Base-by-base conservation (phyloP, 2,329 filamentous ascomycete genomes). In the Corinectria fuckeliana region DNA sequence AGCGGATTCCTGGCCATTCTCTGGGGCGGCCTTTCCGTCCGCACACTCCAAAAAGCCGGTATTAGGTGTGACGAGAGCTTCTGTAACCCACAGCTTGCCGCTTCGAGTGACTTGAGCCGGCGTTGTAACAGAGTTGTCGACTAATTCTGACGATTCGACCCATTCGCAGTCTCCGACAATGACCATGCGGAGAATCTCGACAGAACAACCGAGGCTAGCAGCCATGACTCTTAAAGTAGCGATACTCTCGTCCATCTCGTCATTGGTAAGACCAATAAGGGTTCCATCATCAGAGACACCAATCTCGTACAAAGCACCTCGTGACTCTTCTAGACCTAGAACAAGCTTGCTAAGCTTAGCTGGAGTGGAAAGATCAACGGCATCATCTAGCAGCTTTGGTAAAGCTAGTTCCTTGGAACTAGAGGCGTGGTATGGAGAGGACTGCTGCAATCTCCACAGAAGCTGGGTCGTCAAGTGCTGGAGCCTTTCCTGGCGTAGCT, bases 391-490 rank as follows among this genome's bases (percentile, higher is more conserved):
- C 3, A 96, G 78, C 60, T 87, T 85, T 0, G 93, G 93, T 23
- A 96, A 78, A 9, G 93, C 86, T 14, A 92, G 81, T 58, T 92
- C 88, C 25, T 87, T 88, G 4, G 89, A 89, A 21, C 91, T 91
- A 7, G 91, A 91, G 2, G 91, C 88, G 77, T 97, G 93, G 74
- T 96, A 92, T 1, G 93, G 92, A 8, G 92, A 96, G 1, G 94
- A 97, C 74, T 99, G 95, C 73, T 98, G 93, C 57, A 99, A 77
- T 48, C 95, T 86, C 95, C 95, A 99, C 6, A 99, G 80, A 21
- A 99, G 82, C 75, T 99, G 95, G 0, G 95, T 99, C 0, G 94
- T 99, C 62, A 99, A 79, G 70, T 97, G 92, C 71, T 97, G 90
- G 14, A 98, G 82, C 44, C 95, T 86, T 67, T 93, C 88, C 74